These are phyloP conservation scores for Coniochaeta ligniaria DNA, from an alignment of 2,329 filamentous ascomycete genomes.

Conservation along the genomic window DNA sequence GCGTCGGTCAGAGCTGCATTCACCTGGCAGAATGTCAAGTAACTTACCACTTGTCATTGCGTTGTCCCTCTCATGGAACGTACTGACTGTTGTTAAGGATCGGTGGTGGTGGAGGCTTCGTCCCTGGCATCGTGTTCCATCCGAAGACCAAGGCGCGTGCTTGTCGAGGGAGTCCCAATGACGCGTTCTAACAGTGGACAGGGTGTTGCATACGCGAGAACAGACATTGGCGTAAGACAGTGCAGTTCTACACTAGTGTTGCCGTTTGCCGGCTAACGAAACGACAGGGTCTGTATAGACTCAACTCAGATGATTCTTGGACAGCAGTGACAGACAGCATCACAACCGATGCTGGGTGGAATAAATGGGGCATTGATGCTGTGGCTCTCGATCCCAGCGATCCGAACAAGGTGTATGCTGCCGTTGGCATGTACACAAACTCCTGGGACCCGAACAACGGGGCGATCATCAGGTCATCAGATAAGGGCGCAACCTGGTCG, in stretches of 20 bases:
- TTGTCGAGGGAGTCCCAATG: background rate
- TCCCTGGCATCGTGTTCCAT: constrained; percentile 51
- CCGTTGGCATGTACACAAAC: constrained; percentile 53
- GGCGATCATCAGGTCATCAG: constrained; percentile 45
- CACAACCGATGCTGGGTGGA: constrained; percentile 36
- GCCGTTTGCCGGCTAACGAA: background rate
- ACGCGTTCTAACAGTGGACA: constrained; percentile 13
- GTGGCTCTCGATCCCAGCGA: constrained; percentile 48
- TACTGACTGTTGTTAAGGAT: constrained; percentile 25
- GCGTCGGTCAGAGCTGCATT: constrained; percentile 16
- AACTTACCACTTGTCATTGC: background rate
- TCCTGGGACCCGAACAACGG: constrained; percentile 50
- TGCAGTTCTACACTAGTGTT: background rate
- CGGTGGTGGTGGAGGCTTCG: constrained; percentile 50
- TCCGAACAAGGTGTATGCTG: constrained; percentile 42
- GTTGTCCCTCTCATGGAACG: background rate
- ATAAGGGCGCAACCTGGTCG: constrained; percentile 45
- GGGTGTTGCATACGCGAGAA: constrained; percentile 47
- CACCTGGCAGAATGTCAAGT: constrained; percentile 21
- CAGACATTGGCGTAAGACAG: constrained; percentile 40
- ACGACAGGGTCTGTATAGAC: constrained; percentile 37
- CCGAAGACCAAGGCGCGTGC: constrained; percentile 21
- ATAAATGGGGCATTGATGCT: constrained; percentile 50
- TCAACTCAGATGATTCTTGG: constrained; percentile 49
- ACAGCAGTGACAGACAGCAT: constrained; percentile 43